Evolutionary conservation across 2,329 filamentous ascomycete species (phyloP), one percentile per base, ranked within the genome.

Genomic region (Trichophyton equinum): DNA sequence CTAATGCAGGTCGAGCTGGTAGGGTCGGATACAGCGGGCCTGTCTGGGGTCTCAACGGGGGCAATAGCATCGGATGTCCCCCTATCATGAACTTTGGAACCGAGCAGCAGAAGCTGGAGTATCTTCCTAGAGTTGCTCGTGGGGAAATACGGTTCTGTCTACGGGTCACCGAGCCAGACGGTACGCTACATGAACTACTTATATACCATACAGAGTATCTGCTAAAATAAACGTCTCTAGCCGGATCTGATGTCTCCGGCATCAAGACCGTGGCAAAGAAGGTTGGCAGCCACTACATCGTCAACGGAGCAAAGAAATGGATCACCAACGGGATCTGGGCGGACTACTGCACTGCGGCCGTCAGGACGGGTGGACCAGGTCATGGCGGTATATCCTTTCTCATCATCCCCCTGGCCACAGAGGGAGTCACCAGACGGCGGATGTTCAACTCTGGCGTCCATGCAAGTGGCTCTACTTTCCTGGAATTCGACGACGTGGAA

Each of bases 401-500:
- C 1, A 79, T 85, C 2, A 82, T 85, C 25, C 78, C 82, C 0
- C 72, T 81, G 33, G 69, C 75, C 47, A 68, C 72, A 0, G 71
- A 75, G 1, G 83, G 83, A n/a, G 72, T 85, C 5, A 74, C 75
- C 1, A 75, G 76, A 58, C 75, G 81, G 20, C 78, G 68, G 58
- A 85, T 87, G 70, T 72, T 79, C 59, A 87, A 88, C 69, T 84
- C 80, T 27, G 85, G 85, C 2, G 83, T 86, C n/a, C 81, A 84
- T 66, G 83, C 83, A 4, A 85, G 84, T 46, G 83, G 83, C 68
- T 77, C 80, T 3, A 81, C 79, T 0, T 83, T 83, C 70, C 86
- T 90, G 65, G 85, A 88, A 69, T 77, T 91, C 1, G 86, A 89
- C 64, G 85, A 89, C 59, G 87, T 89, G 1, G 79, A 81, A 62